Evolutionary conservation across 2,329 filamentous ascomycete species (phyloP).

Genomic region (Aotearoamyces nothofagi): DNA sequence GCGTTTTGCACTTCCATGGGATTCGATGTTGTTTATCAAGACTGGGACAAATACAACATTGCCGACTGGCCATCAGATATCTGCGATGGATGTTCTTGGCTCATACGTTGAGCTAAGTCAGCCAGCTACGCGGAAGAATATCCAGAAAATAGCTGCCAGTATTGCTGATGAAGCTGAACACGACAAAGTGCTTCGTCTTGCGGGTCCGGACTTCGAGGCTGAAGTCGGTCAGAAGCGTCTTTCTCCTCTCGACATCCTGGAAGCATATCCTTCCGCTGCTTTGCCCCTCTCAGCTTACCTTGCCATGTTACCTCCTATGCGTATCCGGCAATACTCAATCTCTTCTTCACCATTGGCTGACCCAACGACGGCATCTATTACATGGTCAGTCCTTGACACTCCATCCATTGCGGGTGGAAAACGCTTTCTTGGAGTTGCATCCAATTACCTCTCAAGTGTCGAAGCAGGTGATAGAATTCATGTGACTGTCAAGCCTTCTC

Average conservation of each 20-base stretch:
- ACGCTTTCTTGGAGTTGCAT: slow-evolving; percentile 42
- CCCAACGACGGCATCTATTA: slow-evolving; percentile 42
- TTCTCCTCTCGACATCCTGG: slow-evolving; percentile 54
- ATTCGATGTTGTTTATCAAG: slow-evolving; percentile 47
- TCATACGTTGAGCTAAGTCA: slow-evolving; percentile 61
- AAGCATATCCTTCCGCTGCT: slow-evolving; percentile 40
- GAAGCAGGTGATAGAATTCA: slow-evolving; percentile 25
- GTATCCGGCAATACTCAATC: slow-evolving; percentile 66
- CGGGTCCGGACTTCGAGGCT: slow-evolving; percentile 29
- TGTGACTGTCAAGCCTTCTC: slow-evolving; percentile 21
- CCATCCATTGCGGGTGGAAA: slow-evolving; percentile 32
- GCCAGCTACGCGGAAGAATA: slow-evolving; percentile 37
- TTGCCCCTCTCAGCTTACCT: slow-evolving; percentile 54
- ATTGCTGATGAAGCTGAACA: slow-evolving; percentile 7
- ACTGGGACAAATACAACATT: slow-evolving; percentile 35
- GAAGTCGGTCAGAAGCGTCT: slow-evolving; percentile 39
- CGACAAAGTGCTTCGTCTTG: slow-evolving; percentile 28
- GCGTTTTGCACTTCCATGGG: slow-evolving; percentile 52
- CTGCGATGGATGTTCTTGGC: slow-evolving; percentile 46
- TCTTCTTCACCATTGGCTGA: slow-evolving; percentile 56
- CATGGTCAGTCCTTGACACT: slow-evolving; percentile 48
- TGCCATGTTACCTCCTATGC: slow-evolving; percentile 60
- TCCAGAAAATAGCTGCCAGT: slow-evolving; percentile 4
- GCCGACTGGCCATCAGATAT: slow-evolving; percentile 38
- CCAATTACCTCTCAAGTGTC: slow-evolving; percentile 40